Percentiles rank a stretch among this genome's conserved stretches.
These are phyloP conservation scores for Umbilicus rupestris DNA, from an alignment of 164 flowering plant genomes.

Conservation along the genomic window DNA sequence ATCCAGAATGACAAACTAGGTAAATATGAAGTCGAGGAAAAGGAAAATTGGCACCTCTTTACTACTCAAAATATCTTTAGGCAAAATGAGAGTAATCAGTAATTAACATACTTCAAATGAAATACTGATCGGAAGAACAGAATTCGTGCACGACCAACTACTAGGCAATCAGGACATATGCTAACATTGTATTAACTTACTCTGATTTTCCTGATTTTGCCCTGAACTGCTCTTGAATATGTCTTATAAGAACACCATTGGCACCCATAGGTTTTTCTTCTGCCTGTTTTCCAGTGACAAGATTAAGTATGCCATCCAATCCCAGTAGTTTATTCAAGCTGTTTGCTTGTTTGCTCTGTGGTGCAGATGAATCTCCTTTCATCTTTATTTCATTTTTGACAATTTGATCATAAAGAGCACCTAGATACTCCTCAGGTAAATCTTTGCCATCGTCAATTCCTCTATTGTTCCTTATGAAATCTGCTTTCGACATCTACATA, in stretches of 20 bases:
- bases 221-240: constrained; percentile 93
- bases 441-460: constrained; percentile 99
- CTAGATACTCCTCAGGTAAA: constrained; percentile 83
- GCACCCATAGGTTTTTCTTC: constrained; percentile 96
- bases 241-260: constrained; percentile 75
- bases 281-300: constrained; percentile 76
- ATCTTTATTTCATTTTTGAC: constrained; percentile 96
- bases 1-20: neutral
- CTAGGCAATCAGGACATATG: neutral
- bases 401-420: constrained; percentile 82
- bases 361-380: constrained; percentile 70
- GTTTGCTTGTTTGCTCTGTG: constrained; percentile 79
- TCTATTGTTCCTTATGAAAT: constrained; percentile 89
- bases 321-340: constrained; percentile 81
- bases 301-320: constrained; percentile 84
- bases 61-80: neutral
- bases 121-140: neutral
- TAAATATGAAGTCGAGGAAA: neutral
- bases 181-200: constrained; percentile 33
- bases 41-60: too few relatives aligned
- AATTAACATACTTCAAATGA: neutral
- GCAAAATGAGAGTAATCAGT: neutral
- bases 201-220: constrained; percentile 87
- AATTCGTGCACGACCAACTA: neutral
- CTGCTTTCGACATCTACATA: constrained; percentile 90